These are phyloP conservation scores for Pythium dissotocum DNA, from an alignment of 352 stramenopile species.

Conservation along the genomic window DNA sequence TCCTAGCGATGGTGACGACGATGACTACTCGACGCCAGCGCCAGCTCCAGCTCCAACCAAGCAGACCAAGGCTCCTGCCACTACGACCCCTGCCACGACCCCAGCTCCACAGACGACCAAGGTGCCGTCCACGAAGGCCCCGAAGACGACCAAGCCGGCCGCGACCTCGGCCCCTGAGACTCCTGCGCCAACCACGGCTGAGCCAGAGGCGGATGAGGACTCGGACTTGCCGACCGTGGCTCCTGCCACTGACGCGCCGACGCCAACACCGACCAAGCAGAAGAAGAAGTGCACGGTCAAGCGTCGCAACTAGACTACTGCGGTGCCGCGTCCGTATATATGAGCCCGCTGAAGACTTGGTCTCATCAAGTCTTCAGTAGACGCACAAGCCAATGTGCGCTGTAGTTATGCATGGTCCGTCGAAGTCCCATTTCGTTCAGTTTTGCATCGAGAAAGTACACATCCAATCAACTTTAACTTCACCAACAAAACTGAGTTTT, in stretches of 20 bases:
- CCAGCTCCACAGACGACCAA: neutral
- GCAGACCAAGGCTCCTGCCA: neutral
- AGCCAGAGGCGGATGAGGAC: neutral
- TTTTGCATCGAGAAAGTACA: slow-evolving; percentile 2
- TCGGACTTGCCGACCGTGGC: neutral
- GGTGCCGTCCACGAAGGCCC: neutral
- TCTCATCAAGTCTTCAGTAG: neutral
- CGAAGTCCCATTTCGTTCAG: neutral
- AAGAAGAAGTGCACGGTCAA: slow-evolving; percentile 3
- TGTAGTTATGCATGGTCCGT: neutral
- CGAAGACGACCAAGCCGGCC: neutral
- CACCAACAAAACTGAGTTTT: slow-evolving; percentile 3
- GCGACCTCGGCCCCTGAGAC: neutral
- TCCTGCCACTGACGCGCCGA: too few relatives aligned
- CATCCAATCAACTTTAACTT: slow-evolving; percentile 12
- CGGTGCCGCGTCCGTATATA: neutral
- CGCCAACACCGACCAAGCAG: neutral
- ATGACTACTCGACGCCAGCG: neutral
- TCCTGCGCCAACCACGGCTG: neutral
- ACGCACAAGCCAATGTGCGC: neutral
- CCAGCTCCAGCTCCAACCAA: neutral
- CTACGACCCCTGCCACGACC: neutral
- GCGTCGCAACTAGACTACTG: neutral
- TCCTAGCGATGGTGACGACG: neutral
- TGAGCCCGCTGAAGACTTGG: neutral